Percentiles rank a stretch among this genome's conserved stretches.
Conservation (phyloP, 1,284 basidiomycete species). For the Sanghuangporus weigelae region DNA sequence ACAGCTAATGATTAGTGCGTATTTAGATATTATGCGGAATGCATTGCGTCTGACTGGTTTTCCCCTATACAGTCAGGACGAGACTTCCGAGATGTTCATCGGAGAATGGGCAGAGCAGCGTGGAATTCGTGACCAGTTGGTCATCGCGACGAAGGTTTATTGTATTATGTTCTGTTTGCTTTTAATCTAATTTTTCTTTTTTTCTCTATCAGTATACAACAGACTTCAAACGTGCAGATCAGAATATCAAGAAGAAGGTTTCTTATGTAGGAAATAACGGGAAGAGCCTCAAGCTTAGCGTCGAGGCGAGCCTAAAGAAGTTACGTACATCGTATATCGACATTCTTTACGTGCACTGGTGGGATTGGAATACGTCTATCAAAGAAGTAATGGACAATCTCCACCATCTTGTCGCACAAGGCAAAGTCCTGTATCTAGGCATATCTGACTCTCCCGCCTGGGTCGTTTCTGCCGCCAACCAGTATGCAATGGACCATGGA, state of each 20-base stretch:
- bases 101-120: constrained; percentile 43
- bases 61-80: constrained; percentile 30
- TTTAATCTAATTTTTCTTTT: not conserved
- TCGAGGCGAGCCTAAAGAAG: constrained; percentile 35
- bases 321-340: constrained; percentile 37
- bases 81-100: constrained; percentile 36
- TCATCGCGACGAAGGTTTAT: constrained; percentile 41
- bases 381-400: constrained; percentile 42
- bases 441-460: constrained; percentile 28
- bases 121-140: constrained; percentile 39
- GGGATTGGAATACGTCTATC: constrained; percentile 35
- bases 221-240: constrained; percentile 23
- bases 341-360: constrained; percentile 34
- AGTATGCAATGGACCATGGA: constrained; percentile 35
- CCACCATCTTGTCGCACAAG: constrained; percentile 34
- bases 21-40: too few relatives aligned
- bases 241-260: constrained; percentile 21
- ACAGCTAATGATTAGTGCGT: constrained; percentile 14
- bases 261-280: constrained; percentile 32
- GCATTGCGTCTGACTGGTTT: not conserved
- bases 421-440: constrained; percentile 40
- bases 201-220: constrained; percentile 30
- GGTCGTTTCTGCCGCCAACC: constrained; percentile 26
- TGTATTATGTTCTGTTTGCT: constrained; percentile 14
- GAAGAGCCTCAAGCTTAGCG: constrained; percentile 28